Base-by-base conservation (phyloP, 371 early-diverging fungal species). In the Entomophthora muscae region DNA sequence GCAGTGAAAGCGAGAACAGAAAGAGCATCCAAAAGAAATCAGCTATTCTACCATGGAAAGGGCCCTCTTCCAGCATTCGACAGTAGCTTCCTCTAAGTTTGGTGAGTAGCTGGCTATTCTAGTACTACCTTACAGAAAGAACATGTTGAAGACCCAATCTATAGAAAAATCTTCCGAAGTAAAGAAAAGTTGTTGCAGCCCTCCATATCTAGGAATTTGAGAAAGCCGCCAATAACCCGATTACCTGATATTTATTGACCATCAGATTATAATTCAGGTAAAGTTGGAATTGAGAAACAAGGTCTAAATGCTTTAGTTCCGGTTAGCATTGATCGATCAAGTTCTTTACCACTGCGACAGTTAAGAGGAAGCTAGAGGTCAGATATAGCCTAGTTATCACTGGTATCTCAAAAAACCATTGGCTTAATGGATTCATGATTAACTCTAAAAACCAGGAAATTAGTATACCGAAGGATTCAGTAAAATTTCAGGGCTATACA, bases 11-110 rank as follows among this genome's bases (percentile, higher is more conserved):
- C 0, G 80, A 80, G 27, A 86, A 81, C 42, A 88, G 71, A 29
- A 86, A 67, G 55, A 93, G 55, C 32, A 98, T 69, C 91, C 91
- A 95, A 3, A 87, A 75, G 73, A 89, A 95, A 71, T 98, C 96
- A 24, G 90, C 91, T 1, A 89, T 84, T 58, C 89, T 80, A 53
- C 83, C 86, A 55, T 90, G 79, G 73, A 86, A 95, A 62, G 89
- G 90, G 0, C 91, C 93, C 70, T 94, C 94, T 69, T 97, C 98
- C 66, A 97, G 80, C 85, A 89, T 89, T 29, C 93, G 77, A 66
- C 86, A 85, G 70, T 95, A 93, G 61, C 87, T 81, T 22, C 86
- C 81, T 22, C 90, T 90, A 42, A n/a, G n/a, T n/a, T n/a, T n/a
- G 66, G 10, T 55, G 57, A 52, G 56, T 24, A 56, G 52, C n/a